Evolutionary conservation across 2,329 filamentous ascomycete species (phyloP), one percentile per base, ranked within the genome.

Genomic region (Fusarium begoniae): DNA sequence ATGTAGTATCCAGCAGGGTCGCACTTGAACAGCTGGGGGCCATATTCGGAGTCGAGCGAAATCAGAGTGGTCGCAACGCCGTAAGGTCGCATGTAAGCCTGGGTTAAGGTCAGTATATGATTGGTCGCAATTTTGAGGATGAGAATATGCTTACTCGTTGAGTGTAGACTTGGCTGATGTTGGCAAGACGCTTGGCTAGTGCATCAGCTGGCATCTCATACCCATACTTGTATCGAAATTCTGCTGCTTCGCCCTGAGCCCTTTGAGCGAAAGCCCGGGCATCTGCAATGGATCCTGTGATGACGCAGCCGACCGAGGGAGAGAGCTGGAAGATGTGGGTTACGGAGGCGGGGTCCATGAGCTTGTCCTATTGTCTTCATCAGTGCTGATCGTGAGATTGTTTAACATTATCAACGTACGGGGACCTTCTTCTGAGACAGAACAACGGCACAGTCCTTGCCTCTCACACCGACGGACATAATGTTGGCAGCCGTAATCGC

Each of bases 131-230:
- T 44, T 28, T 55, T 63, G 35, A 62, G 45, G 63, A 63, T 51
- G 80, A 66, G 63, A 56, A 44, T 58, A 63, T 63, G 78, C 86
- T 81, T 83, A 98, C 96, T 84, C 95, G 89, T 87, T 99, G 96
- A 78, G 96, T 99, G 85, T 98, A 99, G 76, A 99, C 96, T 85
- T 99, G 96, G 85, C 94, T 98, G 87, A 99, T 98, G 86, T 99
- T 99, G 82, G 96, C 96, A 85, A 99, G 87, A 82, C 96, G 91
- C 90, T 99, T 99, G 75, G 96, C 94, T 80, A 99, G 86, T 59
- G 95, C 96, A 85, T 99, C 96, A 83, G 95, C 97, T 69, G 96
- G 96, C 96, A 99, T 99, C 88, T 99, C 96, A 85, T 99, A 99
- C 80, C 96, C 96, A 83, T 91, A 98, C 87, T 98, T 98, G 91